Evolutionary conservation across 208 protist genomes (phyloP).

Genomic region (Trypanosoma cruzi): DNA sequence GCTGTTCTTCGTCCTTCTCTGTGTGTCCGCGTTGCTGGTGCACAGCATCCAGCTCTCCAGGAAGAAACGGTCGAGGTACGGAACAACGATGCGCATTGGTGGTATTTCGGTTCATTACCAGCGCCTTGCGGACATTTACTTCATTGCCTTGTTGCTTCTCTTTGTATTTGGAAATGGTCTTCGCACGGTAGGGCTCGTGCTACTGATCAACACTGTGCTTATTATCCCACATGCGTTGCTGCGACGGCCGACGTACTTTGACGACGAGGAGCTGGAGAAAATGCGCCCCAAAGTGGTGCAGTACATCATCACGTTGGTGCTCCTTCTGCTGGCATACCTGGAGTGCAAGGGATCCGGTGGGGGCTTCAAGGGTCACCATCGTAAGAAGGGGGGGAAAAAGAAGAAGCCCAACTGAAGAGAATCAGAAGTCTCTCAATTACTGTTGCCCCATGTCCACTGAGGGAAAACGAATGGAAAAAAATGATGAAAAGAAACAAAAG

Average conservation of each 20-base stretch:
- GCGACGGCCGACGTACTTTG: constrained; percentile 76
- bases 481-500: constrained; percentile 1
- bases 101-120: constrained; percentile 50
- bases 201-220: constrained; percentile 52
- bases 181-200: constrained; percentile 32
- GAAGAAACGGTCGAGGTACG: constrained; percentile 31
- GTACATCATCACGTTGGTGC: constrained; percentile 50
- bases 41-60: constrained; percentile 43
- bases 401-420: not conserved
- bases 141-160: constrained; percentile 38
- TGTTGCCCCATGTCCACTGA: too few species aligned
- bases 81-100: constrained; percentile 29
- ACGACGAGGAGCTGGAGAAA: constrained; percentile 89
- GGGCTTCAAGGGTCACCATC: not conserved
- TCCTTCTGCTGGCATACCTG: constrained; percentile 64
- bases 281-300: constrained; percentile 70
- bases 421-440: too few species aligned
- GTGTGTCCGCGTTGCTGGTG: constrained; percentile 36
- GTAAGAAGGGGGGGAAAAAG: not conserved
- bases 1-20: constrained; percentile 51
- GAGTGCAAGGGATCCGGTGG: constrained; percentile 43
- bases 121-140: constrained; percentile 37
- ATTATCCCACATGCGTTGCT: constrained; percentile 77
- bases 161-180: constrained; percentile 56
- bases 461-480: not conserved